Evolutionary conservation across 352 stramenopile species (phyloP).

Genomic region (Globisporangium canariense): DNA sequence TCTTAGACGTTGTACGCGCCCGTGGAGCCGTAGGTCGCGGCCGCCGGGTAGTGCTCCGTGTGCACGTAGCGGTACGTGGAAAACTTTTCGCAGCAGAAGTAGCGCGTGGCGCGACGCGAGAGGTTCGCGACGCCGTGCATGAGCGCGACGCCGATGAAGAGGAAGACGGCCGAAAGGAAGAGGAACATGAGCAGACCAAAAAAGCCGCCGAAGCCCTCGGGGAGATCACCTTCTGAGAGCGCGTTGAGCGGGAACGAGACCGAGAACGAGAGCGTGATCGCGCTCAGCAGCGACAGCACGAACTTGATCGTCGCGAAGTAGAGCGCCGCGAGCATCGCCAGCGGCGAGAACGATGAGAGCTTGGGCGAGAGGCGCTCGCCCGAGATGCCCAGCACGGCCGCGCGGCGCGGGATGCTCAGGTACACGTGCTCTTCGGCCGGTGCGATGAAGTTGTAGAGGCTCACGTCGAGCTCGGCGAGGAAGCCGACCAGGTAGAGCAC

Average conservation of each 20-base stretch:
- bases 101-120: conserved; percentile 45
- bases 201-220: conserved; percentile 39
- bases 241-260: conserved; percentile 48
- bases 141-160: conserved; percentile 46
- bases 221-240: conserved; percentile 29
- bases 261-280: conserved; percentile 44
- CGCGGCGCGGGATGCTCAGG: conserved; percentile 29
- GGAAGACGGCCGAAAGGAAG: conserved; percentile 37
- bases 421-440: conserved; percentile 48
- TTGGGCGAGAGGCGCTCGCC: conserved; percentile 51
- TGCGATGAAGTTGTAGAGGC: conserved; percentile 64
- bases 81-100: conserved; percentile 70
- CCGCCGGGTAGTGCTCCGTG: conserved; percentile 18
- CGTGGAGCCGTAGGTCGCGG: conserved; percentile 35
- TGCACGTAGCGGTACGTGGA: conserved; percentile 41
- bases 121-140: conserved; percentile 49
- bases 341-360: conserved; percentile 39
- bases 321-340: conserved; percentile 38
- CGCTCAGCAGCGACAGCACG: conserved; percentile 43
- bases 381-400: conserved; percentile 31
- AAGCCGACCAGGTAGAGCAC: conserved; percentile 47
- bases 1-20: conserved; percentile 14
- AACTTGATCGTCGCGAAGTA: conserved; percentile 72
- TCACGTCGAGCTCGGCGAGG: conserved; percentile 55
- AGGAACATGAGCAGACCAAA: conserved; percentile 45